phyloP scores from a whole-genome alignment of 75 land plant genomes.

The Pinus taeda region DNA sequence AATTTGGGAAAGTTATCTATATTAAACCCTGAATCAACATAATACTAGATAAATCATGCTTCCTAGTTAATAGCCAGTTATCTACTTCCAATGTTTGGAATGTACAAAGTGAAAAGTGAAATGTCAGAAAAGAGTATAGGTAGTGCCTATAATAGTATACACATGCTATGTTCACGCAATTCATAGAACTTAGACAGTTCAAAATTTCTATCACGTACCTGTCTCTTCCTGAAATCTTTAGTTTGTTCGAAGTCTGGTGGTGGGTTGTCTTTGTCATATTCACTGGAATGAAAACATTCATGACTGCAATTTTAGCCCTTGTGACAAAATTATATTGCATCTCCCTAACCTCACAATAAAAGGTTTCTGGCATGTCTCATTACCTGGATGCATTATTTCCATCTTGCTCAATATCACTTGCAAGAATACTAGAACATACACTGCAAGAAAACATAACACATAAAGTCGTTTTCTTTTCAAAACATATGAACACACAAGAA shows the following conservation, averaged over 20 bases:
- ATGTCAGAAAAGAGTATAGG: background rate
- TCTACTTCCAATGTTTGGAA: background rate
- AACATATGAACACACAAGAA: too few relatives aligned
- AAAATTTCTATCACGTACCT: background rate
- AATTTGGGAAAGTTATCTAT: too few relatives aligned
- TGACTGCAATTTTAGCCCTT: background rate
- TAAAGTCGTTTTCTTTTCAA: too few relatives aligned
- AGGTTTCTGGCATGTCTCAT: background rate
- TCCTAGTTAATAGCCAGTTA: background rate
- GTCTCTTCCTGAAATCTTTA: background rate
- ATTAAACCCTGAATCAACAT: background rate
- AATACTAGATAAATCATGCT: background rate
- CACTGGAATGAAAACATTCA: background rate
- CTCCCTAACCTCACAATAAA: too few relatives aligned
- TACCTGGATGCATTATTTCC: background rate
- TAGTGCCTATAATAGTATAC: background rate
- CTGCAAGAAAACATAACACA: background rate
- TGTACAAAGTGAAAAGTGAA: background rate
- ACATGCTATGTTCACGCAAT: background rate
- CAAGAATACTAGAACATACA: slow-evolving; percentile 1
- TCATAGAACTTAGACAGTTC: background rate
- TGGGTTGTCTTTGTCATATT: background rate
- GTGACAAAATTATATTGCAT: too few relatives aligned
- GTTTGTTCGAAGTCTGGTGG: background rate
- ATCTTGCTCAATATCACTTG: background rate